phyloP scores from a whole-genome alignment of 2,329 filamentous ascomycete genomes.

The Fusarium brevicatenulatum region DNA sequence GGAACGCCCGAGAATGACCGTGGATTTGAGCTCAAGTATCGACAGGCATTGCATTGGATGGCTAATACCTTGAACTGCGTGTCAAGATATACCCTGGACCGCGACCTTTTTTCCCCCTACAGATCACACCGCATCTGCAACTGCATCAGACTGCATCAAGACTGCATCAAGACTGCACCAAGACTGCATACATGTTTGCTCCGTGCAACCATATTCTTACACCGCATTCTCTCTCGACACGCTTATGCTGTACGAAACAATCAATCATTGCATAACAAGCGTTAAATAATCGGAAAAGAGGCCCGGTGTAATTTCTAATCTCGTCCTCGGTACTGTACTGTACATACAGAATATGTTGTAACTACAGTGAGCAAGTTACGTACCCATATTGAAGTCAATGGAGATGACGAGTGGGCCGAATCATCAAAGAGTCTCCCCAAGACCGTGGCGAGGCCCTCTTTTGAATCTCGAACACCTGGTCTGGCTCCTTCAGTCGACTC shows the following conservation, averaged over 20 bases:
- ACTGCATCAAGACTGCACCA: slow-evolving; percentile 4
- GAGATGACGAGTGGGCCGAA: slow-evolving; percentile 42
- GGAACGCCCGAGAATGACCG: slow-evolving; percentile 23
- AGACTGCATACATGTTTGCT: slow-evolving; percentile 23
- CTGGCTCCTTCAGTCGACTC: slow-evolving; percentile 15
- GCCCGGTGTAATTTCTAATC: slow-evolving; percentile 3
- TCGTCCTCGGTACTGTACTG: not conserved
- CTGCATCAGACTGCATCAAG: slow-evolving; percentile 17
- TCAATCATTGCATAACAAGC: slow-evolving; percentile 14
- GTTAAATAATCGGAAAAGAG: slow-evolving; percentile 2
- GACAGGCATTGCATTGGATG: slow-evolving; percentile 25
- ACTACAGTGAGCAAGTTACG: not conserved
- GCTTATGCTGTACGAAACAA: slow-evolving; percentile 23
- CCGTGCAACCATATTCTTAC: slow-evolving; percentile 34
- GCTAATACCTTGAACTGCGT: slow-evolving; percentile 5
- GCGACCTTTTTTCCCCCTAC: slow-evolving; percentile 5
- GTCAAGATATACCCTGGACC: slow-evolving; percentile 11
- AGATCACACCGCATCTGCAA: slow-evolving; percentile 35
- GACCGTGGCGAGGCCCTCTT: slow-evolving; percentile 25
- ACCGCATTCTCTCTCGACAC: slow-evolving; percentile 29
- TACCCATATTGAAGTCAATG: slow-evolving; percentile 31
- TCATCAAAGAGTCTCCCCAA: slow-evolving; percentile 34
- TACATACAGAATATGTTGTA: not conserved
- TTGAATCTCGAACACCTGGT: slow-evolving; percentile 3
- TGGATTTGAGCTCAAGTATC: slow-evolving; percentile 15